Evolutionary conservation across 2,329 filamentous ascomycete species (phyloP).

Genomic region (Emmonsia crescens): DNA sequence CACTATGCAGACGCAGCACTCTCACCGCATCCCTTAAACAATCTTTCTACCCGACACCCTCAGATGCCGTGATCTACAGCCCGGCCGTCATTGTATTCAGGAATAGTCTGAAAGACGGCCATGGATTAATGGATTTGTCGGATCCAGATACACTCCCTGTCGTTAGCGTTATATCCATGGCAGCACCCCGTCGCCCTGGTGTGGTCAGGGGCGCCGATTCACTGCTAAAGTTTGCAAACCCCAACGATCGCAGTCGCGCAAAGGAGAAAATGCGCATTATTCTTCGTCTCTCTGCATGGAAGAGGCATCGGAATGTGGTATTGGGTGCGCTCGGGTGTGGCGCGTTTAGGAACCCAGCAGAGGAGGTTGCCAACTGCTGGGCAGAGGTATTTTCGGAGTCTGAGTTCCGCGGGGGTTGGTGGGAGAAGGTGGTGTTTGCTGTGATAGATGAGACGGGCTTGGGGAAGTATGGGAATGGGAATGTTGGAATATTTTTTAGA

Average conservation of each 20-base stretch:
- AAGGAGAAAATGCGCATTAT: slow-evolving; percentile 9
- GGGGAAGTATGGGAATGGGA: slow-evolving; percentile 19
- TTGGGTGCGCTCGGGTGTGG: slow-evolving; percentile 56
- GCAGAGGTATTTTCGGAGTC: slow-evolving; percentile 44
- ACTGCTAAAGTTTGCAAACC: neutral
- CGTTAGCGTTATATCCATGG: slow-evolving; percentile 8
- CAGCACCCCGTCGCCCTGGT: slow-evolving; percentile 3
- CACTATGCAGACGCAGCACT: slow-evolving; percentile 9
- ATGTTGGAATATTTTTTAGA: slow-evolving; percentile 11
- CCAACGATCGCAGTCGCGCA: slow-evolving; percentile 4
- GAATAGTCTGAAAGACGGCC: neutral
- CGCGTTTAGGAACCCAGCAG: slow-evolving; percentile 47
- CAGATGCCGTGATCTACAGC: slow-evolving; percentile 5
- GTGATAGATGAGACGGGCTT: slow-evolving; percentile 31
- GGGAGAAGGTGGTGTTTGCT: slow-evolving; percentile 51
- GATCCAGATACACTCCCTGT: slow-evolving; percentile 3
- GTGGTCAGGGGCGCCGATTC: neutral
- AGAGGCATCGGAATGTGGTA: slow-evolving; percentile 25
- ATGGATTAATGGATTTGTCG: slow-evolving; percentile 5
- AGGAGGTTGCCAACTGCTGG: slow-evolving; percentile 48
- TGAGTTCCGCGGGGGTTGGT: slow-evolving; percentile 51
- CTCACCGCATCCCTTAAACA: slow-evolving; percentile 3
- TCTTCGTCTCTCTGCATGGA: slow-evolving; percentile 7
- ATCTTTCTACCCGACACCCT: slow-evolving; percentile 6
- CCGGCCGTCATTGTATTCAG: slow-evolving; percentile 9